Evolutionary conservation across 2,329 filamentous ascomycete species (phyloP).

Genomic region (Penicillium sp.): DNA sequence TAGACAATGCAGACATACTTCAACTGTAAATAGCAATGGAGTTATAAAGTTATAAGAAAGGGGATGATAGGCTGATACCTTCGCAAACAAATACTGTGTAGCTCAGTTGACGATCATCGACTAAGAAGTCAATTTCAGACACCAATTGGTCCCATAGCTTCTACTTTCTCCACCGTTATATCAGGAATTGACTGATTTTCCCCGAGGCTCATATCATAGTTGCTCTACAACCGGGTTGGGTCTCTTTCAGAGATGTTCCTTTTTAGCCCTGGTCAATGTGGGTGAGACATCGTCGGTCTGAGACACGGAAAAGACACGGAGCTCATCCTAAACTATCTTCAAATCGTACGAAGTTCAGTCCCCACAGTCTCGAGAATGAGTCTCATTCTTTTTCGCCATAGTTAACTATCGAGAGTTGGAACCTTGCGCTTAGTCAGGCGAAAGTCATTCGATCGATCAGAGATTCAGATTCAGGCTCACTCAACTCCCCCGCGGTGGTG

Average conservation of each 20-base stretch:
- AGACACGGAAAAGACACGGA: neutral
- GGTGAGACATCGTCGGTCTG: neutral
- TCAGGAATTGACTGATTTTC: neutral
- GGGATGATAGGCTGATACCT: too few relatives aligned
- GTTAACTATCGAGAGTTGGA: neutral
- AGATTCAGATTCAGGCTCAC: neutral
- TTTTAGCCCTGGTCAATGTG: neutral
- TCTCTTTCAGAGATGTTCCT: neutral
- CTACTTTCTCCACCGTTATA: neutral
- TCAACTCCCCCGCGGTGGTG: slow-evolving; percentile 2
- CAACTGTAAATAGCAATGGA: neutral
- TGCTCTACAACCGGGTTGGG: neutral
- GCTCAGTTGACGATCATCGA: neutral
- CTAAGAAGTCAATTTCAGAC: neutral
- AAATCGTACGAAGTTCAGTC: neutral
- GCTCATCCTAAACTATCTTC: neutral
- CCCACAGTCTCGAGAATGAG: neutral
- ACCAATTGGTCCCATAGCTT: neutral
- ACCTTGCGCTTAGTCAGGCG: slow-evolving; percentile 14
- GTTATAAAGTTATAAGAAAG: neutral
- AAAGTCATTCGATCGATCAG: neutral
- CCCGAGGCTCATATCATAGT: neutral
- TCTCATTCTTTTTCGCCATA: neutral
- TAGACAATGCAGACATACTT: neutral
- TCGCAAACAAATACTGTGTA: too few relatives aligned